phyloP scores from a whole-genome alignment of 2,329 filamentous ascomycete species.

The Phoma sp. region DNA sequence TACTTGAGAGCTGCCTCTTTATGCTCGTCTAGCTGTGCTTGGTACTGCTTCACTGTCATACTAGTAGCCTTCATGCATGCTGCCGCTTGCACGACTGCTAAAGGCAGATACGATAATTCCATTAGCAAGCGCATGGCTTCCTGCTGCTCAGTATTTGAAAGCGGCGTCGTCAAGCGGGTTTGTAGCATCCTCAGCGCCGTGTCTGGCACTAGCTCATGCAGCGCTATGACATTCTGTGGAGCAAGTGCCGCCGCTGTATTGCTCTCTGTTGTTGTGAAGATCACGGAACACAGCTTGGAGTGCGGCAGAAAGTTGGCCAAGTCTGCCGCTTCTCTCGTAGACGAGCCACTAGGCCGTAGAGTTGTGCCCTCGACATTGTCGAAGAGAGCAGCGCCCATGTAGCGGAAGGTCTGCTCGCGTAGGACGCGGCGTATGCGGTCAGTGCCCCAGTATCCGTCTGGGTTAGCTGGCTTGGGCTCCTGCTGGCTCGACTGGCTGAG shows the following conservation, averaged over 20 bases:
- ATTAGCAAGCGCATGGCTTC: slow-evolving; percentile 22
- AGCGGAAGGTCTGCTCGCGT: not conserved
- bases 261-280: slow-evolving; percentile 26
- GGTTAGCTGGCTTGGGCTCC: not conserved
- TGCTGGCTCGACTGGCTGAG: not conserved
- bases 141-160: slow-evolving; percentile 15
- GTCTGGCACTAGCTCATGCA: slow-evolving; percentile 21
- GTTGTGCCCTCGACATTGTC: slow-evolving; percentile 37
- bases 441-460: not conserved
- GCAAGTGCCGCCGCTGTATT: slow-evolving; percentile 21
- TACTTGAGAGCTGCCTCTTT: slow-evolving; percentile 43
- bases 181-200: slow-evolving; percentile 26
- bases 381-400: slow-evolving; percentile 2
- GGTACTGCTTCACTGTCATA: slow-evolving; percentile 23
- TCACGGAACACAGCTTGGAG: slow-evolving; percentile 20
- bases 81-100: slow-evolving; percentile 19
- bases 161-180: slow-evolving; percentile 14
- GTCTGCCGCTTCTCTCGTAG: slow-evolving; percentile 16
- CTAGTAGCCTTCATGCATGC: slow-evolving; percentile 3
- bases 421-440: not conserved
- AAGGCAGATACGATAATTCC: slow-evolving; percentile 26
- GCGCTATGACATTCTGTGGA: slow-evolving; percentile 20
- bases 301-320: slow-evolving; percentile 21
- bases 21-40: slow-evolving; percentile 9
- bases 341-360: not conserved